phyloP scores from a whole-genome alignment of 2,329 filamentous ascomycete genomes.

The Aureobasidium musti region DNA sequence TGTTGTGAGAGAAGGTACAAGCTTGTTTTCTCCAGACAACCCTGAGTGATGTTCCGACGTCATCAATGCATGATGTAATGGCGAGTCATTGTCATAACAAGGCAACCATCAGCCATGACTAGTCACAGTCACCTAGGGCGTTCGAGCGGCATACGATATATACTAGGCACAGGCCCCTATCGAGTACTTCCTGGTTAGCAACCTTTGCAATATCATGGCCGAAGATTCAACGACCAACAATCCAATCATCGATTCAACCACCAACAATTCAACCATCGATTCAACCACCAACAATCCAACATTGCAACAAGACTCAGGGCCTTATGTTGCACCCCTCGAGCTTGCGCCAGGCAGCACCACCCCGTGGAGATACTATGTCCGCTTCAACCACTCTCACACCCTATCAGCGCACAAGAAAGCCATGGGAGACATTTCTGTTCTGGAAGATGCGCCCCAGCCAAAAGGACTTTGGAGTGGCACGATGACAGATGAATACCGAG shows the following conservation, averaged over 20 bases:
- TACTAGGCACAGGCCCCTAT: neutral
- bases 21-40: no score
- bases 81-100: neutral
- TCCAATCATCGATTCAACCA: no score
- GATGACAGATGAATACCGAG: neutral
- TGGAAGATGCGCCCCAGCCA: neutral
- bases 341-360: neutral
- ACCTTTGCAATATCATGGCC: neutral
- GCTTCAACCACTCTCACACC: neutral
- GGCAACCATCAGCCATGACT: neutral
- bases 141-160: neutral
- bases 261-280: neutral
- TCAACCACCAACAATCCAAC: neutral
- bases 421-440: neutral
- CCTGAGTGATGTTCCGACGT: no score
- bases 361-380: neutral
- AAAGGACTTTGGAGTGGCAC: neutral
- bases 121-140: neutral
- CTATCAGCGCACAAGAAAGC: neutral
- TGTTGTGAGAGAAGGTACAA: no score
- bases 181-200: neutral
- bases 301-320: neutral
- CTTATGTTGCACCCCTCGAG: neutral
- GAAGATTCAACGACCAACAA: neutral
- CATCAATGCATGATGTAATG: neutral